Conservation (phyloP, 140 eudicot species). For the Bidens hawaiensis region DNA sequence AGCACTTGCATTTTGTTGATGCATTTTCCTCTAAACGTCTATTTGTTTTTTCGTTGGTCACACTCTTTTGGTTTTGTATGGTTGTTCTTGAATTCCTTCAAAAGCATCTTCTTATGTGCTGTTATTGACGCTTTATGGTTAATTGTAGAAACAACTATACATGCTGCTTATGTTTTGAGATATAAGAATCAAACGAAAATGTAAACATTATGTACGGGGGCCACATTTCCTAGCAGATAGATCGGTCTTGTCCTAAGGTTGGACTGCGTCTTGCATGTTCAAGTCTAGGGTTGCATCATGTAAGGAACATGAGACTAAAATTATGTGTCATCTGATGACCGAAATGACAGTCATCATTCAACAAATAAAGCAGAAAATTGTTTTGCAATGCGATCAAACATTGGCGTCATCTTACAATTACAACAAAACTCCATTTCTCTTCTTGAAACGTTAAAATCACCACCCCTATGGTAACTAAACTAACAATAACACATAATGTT, state of each 20-base stretch:
- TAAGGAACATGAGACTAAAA: too few relatives aligned
- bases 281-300: too few relatives aligned
- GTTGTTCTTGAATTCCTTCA: neutral
- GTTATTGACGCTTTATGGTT: neutral
- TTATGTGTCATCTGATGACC: neutral
- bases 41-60: neutral
- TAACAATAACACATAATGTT: constrained; percentile 1
- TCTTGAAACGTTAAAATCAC: constrained; percentile 7
- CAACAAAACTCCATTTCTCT: constrained; percentile 8
- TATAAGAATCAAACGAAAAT: neutral
- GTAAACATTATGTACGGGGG: neutral
- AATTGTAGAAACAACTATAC: neutral
- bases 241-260: too few relatives aligned
- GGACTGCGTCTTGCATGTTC: neutral
- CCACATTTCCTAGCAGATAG: neutral
- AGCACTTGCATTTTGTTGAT: neutral
- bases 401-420: neutral
- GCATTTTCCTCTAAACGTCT: neutral
- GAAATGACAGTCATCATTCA: too few relatives aligned
- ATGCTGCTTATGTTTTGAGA: neutral
- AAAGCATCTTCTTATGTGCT: neutral
- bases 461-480: constrained; percentile 15
- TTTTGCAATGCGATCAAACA: neutral
- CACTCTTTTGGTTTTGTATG: neutral
- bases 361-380: neutral